phyloP scores from a whole-genome alignment of 2,329 filamentous ascomycete species.

The Dactylellina leptospora region DNA sequence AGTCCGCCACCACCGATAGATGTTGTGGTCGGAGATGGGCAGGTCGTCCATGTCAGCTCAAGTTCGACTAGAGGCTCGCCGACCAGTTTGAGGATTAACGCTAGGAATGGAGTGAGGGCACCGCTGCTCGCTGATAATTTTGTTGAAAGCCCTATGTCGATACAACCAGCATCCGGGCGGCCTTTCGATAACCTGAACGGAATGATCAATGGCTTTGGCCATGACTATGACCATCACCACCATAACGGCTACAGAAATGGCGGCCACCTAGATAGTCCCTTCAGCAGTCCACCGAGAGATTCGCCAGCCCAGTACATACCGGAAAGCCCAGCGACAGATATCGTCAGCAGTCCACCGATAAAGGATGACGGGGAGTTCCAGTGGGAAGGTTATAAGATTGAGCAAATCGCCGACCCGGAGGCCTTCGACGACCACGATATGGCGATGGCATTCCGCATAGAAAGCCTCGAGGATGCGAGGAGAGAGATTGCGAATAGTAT shows the following conservation, averaged over 20 bases:
- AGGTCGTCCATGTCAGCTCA: slow-evolving; percentile 34
- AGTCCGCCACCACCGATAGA: slow-evolving; percentile 30
- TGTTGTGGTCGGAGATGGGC: slow-evolving; percentile 36
- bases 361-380: slow-evolving; percentile 45
- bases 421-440: slow-evolving; percentile 19
- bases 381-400: slow-evolving; percentile 44
- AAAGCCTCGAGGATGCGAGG: slow-evolving; percentile 37
- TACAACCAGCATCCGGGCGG: slow-evolving; percentile 16
- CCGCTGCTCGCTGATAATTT: slow-evolving; percentile 39
- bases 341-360: slow-evolving; percentile 38
- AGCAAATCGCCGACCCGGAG: slow-evolving; percentile 31
- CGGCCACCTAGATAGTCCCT: slow-evolving; percentile 10
- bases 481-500: slow-evolving; percentile 50
- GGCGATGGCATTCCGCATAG: slow-evolving; percentile 37
- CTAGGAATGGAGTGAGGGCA: slow-evolving; percentile 29
- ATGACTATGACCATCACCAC: slow-evolving; percentile 4
- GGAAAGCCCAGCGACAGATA: slow-evolving; percentile 48
- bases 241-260: slow-evolving; percentile 14
- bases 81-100: slow-evolving; percentile 45
- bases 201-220: slow-evolving; percentile 27
- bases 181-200: slow-evolving; percentile 41
- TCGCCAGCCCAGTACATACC: slow-evolving; percentile 42
- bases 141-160: slow-evolving; percentile 47
- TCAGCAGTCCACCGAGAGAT: slow-evolving; percentile 34
- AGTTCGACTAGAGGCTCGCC: slow-evolving; percentile 46